Evolutionary conservation across 805 yeast genomes (phyloP).

Genomic region (Ogataea methylovora): DNA sequence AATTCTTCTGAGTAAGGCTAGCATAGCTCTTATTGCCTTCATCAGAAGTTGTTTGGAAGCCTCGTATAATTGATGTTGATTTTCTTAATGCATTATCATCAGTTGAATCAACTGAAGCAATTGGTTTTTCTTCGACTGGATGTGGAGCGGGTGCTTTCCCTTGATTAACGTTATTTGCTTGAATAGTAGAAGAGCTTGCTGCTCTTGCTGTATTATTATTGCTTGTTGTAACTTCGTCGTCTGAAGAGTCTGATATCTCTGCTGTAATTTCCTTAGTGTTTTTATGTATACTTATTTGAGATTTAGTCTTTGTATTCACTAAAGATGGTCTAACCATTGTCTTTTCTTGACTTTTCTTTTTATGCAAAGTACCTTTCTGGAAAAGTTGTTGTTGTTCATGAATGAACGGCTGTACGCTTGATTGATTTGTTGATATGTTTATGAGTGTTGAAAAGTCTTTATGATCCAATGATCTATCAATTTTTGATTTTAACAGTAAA

Average conservation of each 20-base stretch:
- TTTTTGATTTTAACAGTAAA: slow-evolving; percentile 10
- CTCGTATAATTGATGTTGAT: slow-evolving; percentile 10
- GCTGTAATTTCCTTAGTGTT: slow-evolving; percentile 20
- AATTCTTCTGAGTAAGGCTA: slow-evolving; percentile 6
- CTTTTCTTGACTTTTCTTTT: slow-evolving; percentile 1
- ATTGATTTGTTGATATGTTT: slow-evolving; percentile 15
- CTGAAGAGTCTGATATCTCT: slow-evolving; percentile 17
- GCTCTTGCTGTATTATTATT: no score
- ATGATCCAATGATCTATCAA: slow-evolving; percentile 7
- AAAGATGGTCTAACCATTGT: neutral
- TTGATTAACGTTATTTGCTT: neutral
- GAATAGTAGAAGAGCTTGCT: neutral
- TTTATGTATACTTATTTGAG: slow-evolving; percentile 10
- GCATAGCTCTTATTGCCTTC: no score
- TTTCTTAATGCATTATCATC: slow-evolving; percentile 3
- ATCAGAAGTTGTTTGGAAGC: slow-evolving; percentile 9
- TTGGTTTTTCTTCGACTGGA: neutral
- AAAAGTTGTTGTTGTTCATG: slow-evolving; percentile 1
- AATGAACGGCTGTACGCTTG: slow-evolving; percentile 5
- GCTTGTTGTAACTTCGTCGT: slow-evolving; percentile 3
- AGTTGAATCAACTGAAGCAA: slow-evolving; percentile 2
- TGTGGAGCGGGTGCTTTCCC: neutral
- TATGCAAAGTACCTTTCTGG: neutral
- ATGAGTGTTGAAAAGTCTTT: slow-evolving; percentile 22
- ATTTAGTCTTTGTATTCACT: slow-evolving; percentile 2